A percentile compares a stretch with the other conserved stretches of the same genome.
These are phyloP conservation scores for Monascus ruber DNA, from an alignment of 2,329 filamentous ascomycete genomes.

Conservation along the genomic window DNA sequence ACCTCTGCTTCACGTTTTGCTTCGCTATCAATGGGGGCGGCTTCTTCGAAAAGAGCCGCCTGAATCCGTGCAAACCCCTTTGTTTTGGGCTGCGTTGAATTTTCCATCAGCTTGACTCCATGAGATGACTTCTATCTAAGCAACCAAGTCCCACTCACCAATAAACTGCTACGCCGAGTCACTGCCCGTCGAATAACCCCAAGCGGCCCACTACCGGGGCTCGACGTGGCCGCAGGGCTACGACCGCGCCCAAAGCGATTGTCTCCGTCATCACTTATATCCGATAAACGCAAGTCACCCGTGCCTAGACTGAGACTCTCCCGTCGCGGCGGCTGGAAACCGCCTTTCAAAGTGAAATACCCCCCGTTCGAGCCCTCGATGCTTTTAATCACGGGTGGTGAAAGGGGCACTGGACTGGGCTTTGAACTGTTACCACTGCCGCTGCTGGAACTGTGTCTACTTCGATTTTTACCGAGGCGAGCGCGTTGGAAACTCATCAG, in stretches of 20 bases:
- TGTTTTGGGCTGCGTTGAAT: conserved; percentile 63
- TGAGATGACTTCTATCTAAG: neutral
- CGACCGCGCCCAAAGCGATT: conserved; percentile 22
- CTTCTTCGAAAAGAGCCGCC: conserved; percentile 79
- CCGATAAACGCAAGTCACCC: conserved; percentile 72
- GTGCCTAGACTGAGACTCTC: conserved; percentile 88
- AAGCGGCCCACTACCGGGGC: conserved; percentile 47
- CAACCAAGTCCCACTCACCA: conserved; percentile 49
- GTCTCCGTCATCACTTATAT: conserved; percentile 70
- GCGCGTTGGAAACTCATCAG: conserved; percentile 67
- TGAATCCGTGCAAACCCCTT: conserved; percentile 90
- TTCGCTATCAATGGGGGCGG: conserved; percentile 76
- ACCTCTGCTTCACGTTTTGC: conserved; percentile 87
- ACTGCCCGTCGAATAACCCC: conserved; percentile 74
- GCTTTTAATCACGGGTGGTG: conserved; percentile 56
- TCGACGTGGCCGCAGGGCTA: conserved; percentile 22
- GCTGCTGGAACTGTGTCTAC: conserved; percentile 56
- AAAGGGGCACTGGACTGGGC: conserved; percentile 59
- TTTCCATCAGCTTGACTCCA: no score
- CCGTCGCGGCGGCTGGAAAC: conserved; percentile 47
- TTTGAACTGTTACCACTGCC: conserved; percentile 60
- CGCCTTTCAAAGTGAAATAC: conserved; percentile 43
- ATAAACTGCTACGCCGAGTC: conserved; percentile 73
- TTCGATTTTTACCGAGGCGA: conserved; percentile 46
- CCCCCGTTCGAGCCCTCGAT: conserved; percentile 42